Percentiles rank a stretch among this genome's conserved stretches.
These are phyloP conservation scores for Cercis canadensis DNA, from an alignment of 306 rosid genomes.

Conservation along the genomic window DNA sequence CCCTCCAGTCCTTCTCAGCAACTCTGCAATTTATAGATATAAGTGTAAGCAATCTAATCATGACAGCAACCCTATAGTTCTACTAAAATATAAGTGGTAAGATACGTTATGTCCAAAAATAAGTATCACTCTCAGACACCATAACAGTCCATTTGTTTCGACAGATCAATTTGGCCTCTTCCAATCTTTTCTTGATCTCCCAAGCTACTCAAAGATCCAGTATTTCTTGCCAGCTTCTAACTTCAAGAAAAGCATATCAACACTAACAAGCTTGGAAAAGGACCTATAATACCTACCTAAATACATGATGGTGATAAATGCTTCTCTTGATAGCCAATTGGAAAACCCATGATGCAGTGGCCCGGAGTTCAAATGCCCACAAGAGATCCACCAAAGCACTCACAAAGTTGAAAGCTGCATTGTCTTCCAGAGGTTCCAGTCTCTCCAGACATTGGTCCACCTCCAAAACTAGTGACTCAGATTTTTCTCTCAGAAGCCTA, in stretches of 20 bases:
- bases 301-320: slow-evolving; percentile 69
- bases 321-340: slow-evolving; percentile 82
- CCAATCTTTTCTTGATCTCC: neutral
- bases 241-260: slow-evolving; percentile 15
- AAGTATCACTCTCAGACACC: neutral
- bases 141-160: neutral
- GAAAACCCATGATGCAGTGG: slow-evolving; percentile 95
- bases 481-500: slow-evolving; percentile 85
- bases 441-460: slow-evolving; percentile 69
- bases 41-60: slow-evolving; percentile 30
- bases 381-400: slow-evolving; percentile 87
- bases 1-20: slow-evolving; percentile 94
- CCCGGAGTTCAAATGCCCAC: slow-evolving; percentile 97
- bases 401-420: slow-evolving; percentile 91
- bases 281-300: slow-evolving; percentile 60
- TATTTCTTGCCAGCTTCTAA: slow-evolving; percentile 30
- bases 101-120: neutral
- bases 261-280: slow-evolving; percentile 25
- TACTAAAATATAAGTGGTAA: neutral
- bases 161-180: neutral
- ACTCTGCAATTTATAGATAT: slow-evolving; percentile 63
- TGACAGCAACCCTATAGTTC: neutral
- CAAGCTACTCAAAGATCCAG: neutral
- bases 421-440: slow-evolving; percentile 70
- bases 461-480: slow-evolving; percentile 68